Evolutionary conservation across 768 basidiomycete species (phyloP).

Genomic region (Boletus vinaceobasis): DNA sequence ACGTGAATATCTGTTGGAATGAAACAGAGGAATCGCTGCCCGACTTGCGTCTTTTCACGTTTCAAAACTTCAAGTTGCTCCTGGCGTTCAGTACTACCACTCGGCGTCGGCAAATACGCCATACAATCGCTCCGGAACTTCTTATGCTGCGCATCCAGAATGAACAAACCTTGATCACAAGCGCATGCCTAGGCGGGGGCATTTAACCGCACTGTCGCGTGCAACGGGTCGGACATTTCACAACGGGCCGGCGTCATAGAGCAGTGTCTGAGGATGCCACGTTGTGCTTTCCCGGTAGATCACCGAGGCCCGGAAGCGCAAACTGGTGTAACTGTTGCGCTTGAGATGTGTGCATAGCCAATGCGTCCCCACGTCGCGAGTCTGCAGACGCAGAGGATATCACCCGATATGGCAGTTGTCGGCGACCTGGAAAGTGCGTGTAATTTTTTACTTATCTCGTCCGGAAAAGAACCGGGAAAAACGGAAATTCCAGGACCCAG

Average conservation of each 20-base stretch:
- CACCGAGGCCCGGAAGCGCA: slow-evolving; percentile 14
- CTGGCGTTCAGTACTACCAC: neutral
- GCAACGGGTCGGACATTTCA: slow-evolving; percentile 15
- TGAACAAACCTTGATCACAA: slow-evolving; percentile 26
- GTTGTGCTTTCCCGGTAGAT: slow-evolving; percentile 29
- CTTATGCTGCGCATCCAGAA: neutral
- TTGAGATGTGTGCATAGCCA: slow-evolving; percentile 22
- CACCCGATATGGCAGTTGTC: too few species aligned
- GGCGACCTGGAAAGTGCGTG: neutral
- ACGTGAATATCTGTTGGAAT: neutral
- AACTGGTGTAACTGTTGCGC: slow-evolving; percentile 7
- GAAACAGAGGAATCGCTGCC: neutral
- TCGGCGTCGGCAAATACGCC: neutral
- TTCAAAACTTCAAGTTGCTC: neutral
- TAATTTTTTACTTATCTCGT: too few species aligned
- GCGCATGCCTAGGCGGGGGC: slow-evolving; percentile 35
- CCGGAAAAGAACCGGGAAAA: too few species aligned
- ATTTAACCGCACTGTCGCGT: slow-evolving; percentile 22
- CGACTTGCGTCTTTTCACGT: neutral
- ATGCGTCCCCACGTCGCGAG: slow-evolving; percentile 8
- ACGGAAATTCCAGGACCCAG: neutral
- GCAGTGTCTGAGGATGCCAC: slow-evolving; percentile 24
- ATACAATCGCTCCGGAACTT: neutral
- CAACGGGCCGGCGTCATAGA: slow-evolving; percentile 25
- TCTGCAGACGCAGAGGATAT: slow-evolving; percentile 18